Evolutionary conservation across 1,139 yeast genomes (phyloP).

Genomic region (Taiozyma sp.): DNA sequence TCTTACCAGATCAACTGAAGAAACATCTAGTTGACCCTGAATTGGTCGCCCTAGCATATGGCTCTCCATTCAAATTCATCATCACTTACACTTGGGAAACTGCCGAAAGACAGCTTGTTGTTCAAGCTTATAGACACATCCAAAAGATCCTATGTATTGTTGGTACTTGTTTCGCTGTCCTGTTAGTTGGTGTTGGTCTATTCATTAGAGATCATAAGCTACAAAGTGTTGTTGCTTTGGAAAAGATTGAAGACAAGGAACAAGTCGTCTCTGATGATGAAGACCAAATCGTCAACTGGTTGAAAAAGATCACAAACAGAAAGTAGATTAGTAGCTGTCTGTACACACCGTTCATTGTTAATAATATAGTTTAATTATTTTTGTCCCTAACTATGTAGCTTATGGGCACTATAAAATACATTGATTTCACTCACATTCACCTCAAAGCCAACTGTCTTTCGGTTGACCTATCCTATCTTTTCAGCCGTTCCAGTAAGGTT

Average conservation of each 20-base stretch:
- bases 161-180: conserved; percentile 51
- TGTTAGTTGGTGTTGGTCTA: conserved; percentile 42
- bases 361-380: neutral
- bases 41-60: conserved; percentile 36
- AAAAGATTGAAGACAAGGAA: conserved; percentile 11
- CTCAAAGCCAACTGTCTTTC: too few species aligned
- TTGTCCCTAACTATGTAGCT: neutral
- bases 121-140: conserved; percentile 48
- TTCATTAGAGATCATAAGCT: conserved; percentile 50
- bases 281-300: conserved; percentile 1
- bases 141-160: conserved; percentile 52
- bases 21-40: conserved; percentile 20
- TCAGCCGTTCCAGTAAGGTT: too few species aligned
- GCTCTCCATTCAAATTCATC: conserved; percentile 43
- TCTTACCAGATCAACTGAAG: conserved; percentile 33
- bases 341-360: neutral
- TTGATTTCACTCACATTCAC: too few species aligned
- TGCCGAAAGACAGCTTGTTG: conserved; percentile 48
- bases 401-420: too few species aligned
- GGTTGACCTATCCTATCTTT: too few species aligned
- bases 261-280: conserved; percentile 2
- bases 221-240: conserved; percentile 22
- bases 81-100: conserved; percentile 49
- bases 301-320: neutral
- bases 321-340: neutral